Base-by-base conservation (phyloP, 2,329 filamentous ascomycete genomes). In the Fusarium pseudonygamai region DNA sequence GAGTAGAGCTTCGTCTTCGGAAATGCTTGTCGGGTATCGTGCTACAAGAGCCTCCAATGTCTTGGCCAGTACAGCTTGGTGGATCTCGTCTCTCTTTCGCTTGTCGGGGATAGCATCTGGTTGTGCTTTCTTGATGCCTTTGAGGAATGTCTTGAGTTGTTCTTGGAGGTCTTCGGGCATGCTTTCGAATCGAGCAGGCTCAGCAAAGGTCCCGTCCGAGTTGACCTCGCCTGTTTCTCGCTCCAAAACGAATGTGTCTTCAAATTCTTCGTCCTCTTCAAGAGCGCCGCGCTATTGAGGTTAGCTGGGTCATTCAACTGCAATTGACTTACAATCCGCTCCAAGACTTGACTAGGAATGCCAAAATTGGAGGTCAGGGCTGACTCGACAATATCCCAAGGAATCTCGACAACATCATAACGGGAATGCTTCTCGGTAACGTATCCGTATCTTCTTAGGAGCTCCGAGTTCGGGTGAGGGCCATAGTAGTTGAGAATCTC, bases 401-500 rank as follows among this genome's bases (percentile, higher is more conserved):
- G 86, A 39, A 97, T 82, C 79, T 98, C 95, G 2, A 93, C 92
- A 2, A 97, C 93, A 75, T 97, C 94, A 80, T 95, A 94, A 45
- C 91, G 87, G 15, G 90, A 84, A 76, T 97, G 95, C 73, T 91
- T 92, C 34, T 89, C 83, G 0, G 94, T 96, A n/a, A 95, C 90
- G 77, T 97, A 97, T 24, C 95, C 95, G 76, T 97, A 97, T 20
- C 95, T 88, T 40, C 95, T 87, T 16, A 97, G 87, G 13, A 97
- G 85, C 78, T 98, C 95, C 2, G 93, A 92, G 67, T 93, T 93
- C 15, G 94, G 93, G 7, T 97, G 88, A 11, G 94, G 91, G 0
- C 95, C 95, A 75, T 97, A 97, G 82, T 97, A 95, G 80, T 97
- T 97, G 79, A 95, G 89, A 24, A 97, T 89, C 80, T 97, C 93